phyloP scores from a whole-genome alignment of 768 basidiomycete species.

The Mycena floridula region DNA sequence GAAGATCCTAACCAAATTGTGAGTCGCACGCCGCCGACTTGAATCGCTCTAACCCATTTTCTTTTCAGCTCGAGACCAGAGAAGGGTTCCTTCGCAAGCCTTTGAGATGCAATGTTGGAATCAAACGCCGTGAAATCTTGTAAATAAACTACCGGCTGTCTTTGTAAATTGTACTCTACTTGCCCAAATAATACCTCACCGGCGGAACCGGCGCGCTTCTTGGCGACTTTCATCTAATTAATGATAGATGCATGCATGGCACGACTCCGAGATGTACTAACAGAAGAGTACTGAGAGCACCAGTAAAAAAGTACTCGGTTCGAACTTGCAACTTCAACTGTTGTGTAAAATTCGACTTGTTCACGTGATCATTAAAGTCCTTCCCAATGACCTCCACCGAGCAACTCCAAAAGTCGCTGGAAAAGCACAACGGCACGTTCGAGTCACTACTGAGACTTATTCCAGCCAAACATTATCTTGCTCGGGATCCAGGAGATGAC shows the following conservation, averaged over 20 bases:
- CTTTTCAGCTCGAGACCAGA: conserved; percentile 54
- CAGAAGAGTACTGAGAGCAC: too few species aligned
- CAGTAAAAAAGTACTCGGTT: too few species aligned
- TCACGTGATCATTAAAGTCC: too few species aligned
- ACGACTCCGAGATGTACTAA: too few species aligned
- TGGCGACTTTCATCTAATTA: too few species aligned
- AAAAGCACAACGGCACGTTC: conserved; percentile 82
- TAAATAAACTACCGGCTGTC: too few species aligned
- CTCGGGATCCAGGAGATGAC: conserved; percentile 58
- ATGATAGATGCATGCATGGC: too few species aligned
- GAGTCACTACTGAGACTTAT: conserved; percentile 80
- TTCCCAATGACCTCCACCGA: not conserved
- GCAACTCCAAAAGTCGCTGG: conserved; percentile 54
- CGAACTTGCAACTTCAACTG: too few species aligned
- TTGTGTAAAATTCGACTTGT: too few species aligned
- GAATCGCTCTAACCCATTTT: conserved; percentile 4
- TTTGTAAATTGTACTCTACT: too few species aligned
- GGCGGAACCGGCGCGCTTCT: too few species aligned
- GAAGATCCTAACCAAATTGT: conserved; percentile 53
- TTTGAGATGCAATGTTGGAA: conserved; percentile 61
- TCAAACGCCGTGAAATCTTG: conserved; percentile 49
- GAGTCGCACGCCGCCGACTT: conserved; percentile 16
- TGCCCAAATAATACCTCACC: too few species aligned
- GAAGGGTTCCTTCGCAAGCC: conserved; percentile 92
- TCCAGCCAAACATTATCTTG: conserved; percentile 85